phyloP scores from a whole-genome alignment of 2,329 filamentous ascomycete species.

The Amauroascus niger region DNA sequence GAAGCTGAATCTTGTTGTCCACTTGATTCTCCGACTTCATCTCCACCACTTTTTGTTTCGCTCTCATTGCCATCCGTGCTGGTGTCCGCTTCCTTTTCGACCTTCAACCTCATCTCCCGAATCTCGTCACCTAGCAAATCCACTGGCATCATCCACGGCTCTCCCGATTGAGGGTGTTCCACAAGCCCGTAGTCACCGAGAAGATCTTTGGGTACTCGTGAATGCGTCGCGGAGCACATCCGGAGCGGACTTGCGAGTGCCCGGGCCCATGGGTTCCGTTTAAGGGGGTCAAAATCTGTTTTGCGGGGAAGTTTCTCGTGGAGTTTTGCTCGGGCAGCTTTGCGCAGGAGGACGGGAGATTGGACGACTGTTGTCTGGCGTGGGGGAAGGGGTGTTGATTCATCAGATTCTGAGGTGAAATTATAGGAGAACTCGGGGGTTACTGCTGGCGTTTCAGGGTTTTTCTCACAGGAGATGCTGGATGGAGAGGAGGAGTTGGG shows the following conservation, averaged over 20 bases:
- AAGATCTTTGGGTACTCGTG: constrained; percentile 28
- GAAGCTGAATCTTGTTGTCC: not conserved
- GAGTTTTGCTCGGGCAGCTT: constrained; percentile 2
- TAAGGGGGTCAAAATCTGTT: constrained; percentile 22
- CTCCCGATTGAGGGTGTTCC: constrained; percentile 22
- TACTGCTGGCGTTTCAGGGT: not conserved
- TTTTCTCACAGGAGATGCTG: not conserved
- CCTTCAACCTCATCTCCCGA: not conserved
- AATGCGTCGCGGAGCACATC: constrained; percentile 27
- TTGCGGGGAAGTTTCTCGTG: constrained; percentile 11
- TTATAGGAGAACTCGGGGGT: not conserved
- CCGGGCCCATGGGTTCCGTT: constrained; percentile 34
- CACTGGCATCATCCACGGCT: constrained; percentile 29
- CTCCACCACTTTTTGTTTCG: not conserved
- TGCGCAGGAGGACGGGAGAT: constrained; percentile 12
- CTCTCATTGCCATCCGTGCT: not conserved
- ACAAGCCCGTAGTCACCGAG: constrained; percentile 32
- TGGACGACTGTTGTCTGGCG: constrained; percentile 9
- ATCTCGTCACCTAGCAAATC: constrained; percentile 27
- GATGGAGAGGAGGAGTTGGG: not conserved
- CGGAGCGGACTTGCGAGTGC: constrained; percentile 32
- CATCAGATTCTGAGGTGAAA: not conserved
- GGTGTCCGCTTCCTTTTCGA: not conserved
- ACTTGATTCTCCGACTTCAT: not conserved
- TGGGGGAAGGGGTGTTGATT: not conserved